Conservation (phyloP, 106 monocot genomes). For the Dioscorea dumetorum region DNA sequence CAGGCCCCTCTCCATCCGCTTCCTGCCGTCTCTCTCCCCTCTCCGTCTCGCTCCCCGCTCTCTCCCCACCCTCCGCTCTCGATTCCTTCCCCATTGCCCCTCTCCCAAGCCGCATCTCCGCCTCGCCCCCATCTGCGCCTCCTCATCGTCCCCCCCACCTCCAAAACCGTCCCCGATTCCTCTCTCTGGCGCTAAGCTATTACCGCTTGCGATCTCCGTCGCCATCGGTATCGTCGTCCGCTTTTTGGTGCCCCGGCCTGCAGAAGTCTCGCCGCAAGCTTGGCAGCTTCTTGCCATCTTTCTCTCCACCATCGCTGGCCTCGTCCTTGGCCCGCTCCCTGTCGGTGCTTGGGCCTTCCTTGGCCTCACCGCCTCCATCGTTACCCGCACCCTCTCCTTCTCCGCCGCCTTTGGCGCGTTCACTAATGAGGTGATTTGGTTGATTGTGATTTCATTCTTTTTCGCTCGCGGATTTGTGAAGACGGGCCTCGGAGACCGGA, state of each 20-base stretch:
- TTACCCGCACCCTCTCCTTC: slow-evolving; percentile 68
- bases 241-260: slow-evolving; percentile 67
- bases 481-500: slow-evolving; percentile 82
- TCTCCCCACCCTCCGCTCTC: neutral
- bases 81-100: neutral
- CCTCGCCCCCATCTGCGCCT: neutral
- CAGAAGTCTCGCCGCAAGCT: slow-evolving; percentile 60
- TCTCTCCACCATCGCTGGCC: slow-evolving; percentile 78
- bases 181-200: slow-evolving; percentile 41
- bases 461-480: slow-evolving; percentile 95
- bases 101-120: neutral
- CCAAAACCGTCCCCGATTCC: slow-evolving; percentile 5
- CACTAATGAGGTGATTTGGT: slow-evolving; percentile 90
- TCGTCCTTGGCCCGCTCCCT: slow-evolving; percentile 77
- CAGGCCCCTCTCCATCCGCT: slow-evolving; percentile 8
- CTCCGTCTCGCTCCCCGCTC: neutral
- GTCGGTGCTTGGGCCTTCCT: slow-evolving; percentile 94
- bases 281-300: slow-evolving; percentile 95
- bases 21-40: slow-evolving; percentile 4
- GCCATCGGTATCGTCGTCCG: slow-evolving; percentile 66
- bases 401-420: slow-evolving; percentile 70
- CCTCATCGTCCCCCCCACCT: neutral
- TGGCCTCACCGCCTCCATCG: slow-evolving; percentile 50
- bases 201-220: slow-evolving; percentile 61
- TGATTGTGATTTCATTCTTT: slow-evolving; percentile 96